A percentile compares a stretch with the other conserved stretches of the same genome.
phyloP scores from a whole-genome alignment of 371 early-diverging fungal genomes.

The Apophysomyces ossiformis region DNA sequence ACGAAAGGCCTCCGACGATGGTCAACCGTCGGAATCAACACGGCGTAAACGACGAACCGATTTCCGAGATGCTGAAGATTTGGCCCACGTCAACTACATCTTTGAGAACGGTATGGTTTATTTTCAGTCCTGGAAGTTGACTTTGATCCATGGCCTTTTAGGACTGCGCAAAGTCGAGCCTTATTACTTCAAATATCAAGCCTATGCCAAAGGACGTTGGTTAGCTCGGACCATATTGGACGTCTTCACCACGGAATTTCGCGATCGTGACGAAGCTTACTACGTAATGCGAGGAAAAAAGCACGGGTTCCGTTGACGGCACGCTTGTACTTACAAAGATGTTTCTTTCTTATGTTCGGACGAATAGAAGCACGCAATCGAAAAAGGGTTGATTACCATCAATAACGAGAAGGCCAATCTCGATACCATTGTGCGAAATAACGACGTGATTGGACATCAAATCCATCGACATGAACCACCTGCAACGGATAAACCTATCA shows the following conservation, averaged over 20 bases:
- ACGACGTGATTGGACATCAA: conserved; percentile 78
- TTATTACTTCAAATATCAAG: conserved; percentile 79
- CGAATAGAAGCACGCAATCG: conserved; percentile 73
- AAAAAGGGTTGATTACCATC: conserved; percentile 76
- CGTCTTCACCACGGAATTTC: conserved; percentile 85
- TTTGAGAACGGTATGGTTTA: conserved; percentile 50
- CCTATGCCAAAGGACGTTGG: conserved; percentile 95
- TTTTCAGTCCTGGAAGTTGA: background rate
- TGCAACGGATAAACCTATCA: conserved; percentile 66
- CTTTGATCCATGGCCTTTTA: conserved; percentile 12
- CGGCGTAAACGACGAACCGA: conserved; percentile 14
- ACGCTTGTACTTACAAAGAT: background rate
- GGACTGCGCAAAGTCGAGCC: conserved; percentile 84
- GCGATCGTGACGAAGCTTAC: conserved; percentile 79
- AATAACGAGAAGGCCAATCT: conserved; percentile 63
- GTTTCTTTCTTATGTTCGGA: background rate
- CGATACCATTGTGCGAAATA: conserved; percentile 65
- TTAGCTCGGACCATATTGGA: conserved; percentile 72
- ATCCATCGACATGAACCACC: conserved; percentile 97
- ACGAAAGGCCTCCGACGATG: conserved; percentile 16
- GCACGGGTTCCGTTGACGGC: background rate
- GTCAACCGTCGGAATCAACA: background rate
- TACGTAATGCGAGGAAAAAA: conserved; percentile 61
- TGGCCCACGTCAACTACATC: conserved; percentile 48
- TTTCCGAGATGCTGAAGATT: conserved; percentile 22